Evolutionary conservation across 75 land plant genomes (phyloP), one percentile per base, ranked within the genome.

Genomic region (Adiantum capillusveneris): DNA sequence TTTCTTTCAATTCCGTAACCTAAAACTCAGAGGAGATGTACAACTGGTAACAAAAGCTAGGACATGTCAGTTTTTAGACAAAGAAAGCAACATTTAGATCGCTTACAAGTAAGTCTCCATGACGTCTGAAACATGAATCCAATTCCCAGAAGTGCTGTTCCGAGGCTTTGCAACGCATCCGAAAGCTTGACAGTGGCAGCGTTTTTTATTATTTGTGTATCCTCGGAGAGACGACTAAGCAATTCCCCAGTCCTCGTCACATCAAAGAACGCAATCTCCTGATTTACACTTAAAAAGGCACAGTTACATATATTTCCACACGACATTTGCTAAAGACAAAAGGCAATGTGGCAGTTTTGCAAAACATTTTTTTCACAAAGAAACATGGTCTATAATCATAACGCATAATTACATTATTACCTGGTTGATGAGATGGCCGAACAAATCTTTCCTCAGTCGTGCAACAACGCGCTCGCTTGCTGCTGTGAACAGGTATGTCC

Each of bases 401-500:
- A 13, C 11, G 49, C 6, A 21, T 28, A 13, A 45, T 21, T 24
- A 29, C 11, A 42, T 12, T 11, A 51, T 66, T 36, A 84, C 99
- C 67, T 95, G 99, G 31, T 68, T 57, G 19, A 90, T 59, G 57
- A 95, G 97, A 68, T 90, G 97, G 50, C 57, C 58, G 56, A 86
- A 90, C 36, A 94, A 67, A 36, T 69, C 63, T 71, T 76, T 86
- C 50, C 96, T 81, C 52, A 95, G 37, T 21, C 84, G 64, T 59
- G 99, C 99, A 63, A 90, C 97, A 58, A 90, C 99, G 48, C 92
- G 88, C 56, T 94, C 98, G 74, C 98, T 94, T 6, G 99, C 87
- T 51, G 97, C 75, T 52, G 81, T 70, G 64, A 90, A 94, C 68
- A 85, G 53, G 86, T 95, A 94, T 58, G 92, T 84, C 20, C 92